These are phyloP conservation scores for Intubia oerlemansii DNA, from an alignment of 2,329 filamentous ascomycete genomes.

Conservation along the genomic window DNA sequence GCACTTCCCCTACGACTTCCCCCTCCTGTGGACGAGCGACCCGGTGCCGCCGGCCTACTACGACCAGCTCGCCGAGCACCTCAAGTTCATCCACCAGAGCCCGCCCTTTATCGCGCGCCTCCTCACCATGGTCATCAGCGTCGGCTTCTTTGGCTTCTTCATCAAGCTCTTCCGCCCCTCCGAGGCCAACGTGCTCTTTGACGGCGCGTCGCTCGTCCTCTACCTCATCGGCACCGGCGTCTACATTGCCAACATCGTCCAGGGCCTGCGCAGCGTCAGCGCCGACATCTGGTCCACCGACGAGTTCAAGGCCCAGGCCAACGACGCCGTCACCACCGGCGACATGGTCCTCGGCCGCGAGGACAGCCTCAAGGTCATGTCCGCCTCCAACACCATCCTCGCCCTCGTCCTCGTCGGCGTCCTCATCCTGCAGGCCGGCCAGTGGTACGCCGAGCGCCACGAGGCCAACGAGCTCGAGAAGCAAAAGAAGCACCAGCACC, in stretches of 20 bases:
- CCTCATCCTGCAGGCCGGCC: constrained; percentile 78
- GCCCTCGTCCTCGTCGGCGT: constrained; percentile 84
- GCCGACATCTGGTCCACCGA: constrained; percentile 36
- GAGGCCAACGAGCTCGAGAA: constrained; percentile 53
- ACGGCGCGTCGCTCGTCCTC: constrained; percentile 57
- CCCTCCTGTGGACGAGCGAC: constrained; percentile 59
- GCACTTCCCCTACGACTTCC: constrained; percentile 87
- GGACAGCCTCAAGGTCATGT: constrained; percentile 75
- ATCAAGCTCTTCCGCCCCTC: constrained; percentile 86
- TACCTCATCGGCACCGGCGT: constrained; percentile 79
- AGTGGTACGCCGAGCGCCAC: constrained; percentile 98
- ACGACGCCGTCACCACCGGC: constrained; percentile 22
- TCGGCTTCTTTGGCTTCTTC: constrained; percentile 75
- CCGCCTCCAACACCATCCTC: constrained; percentile 89
- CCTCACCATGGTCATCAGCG: constrained; percentile 77
- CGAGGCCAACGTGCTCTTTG: constrained; percentile 92
- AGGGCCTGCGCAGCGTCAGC: constrained; percentile 70
- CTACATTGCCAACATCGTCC: constrained; percentile 91
- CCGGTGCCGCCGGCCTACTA: constrained; percentile 48
- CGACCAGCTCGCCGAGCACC: constrained; percentile 69
- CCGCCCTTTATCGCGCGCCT: constrained; percentile 84
- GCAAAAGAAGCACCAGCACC: constrained; percentile 22
- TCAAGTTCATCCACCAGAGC: constrained; percentile 76
- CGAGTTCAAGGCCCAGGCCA: constrained; percentile 14
- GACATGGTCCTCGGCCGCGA: constrained; percentile 59